These are phyloP conservation scores for Wallacemonas rigidus DNA, from an alignment of 208 protist genomes.

Conservation along the genomic window DNA sequence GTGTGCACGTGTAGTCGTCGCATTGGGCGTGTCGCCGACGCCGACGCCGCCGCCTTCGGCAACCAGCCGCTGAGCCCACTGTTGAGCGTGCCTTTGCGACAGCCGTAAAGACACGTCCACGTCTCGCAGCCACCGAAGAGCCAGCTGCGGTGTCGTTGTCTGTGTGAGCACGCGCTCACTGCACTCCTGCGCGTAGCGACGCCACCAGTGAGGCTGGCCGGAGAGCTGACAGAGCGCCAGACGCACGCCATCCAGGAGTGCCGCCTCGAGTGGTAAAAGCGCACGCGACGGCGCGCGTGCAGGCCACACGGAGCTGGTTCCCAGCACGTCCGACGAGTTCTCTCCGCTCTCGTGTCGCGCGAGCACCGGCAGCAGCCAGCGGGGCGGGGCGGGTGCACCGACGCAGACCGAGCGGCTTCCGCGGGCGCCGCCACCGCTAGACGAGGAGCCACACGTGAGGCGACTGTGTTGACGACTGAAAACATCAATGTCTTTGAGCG, in stretches of 20 bases:
- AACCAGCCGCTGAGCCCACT: not conserved
- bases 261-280: not conserved
- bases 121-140: constrained; percentile 31
- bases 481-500: constrained; percentile 38
- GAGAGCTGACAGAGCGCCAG: constrained; percentile 34
- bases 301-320: not conserved
- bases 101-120: not conserved
- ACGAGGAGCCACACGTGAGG: no score
- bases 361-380: constrained; percentile 16
- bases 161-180: constrained; percentile 28
- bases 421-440: no score
- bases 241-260: constrained; percentile 31
- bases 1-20: not conserved
- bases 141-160: constrained; percentile 16
- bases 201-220: constrained; percentile 22
- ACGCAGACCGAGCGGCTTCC: no score
- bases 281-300: not conserved
- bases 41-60: not conserved
- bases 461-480: no score
- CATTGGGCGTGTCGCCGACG: not conserved
- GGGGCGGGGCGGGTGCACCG: not conserved
- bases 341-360: not conserved
- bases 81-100: not conserved
- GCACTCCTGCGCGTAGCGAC: constrained; percentile 15
- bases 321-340: no score